phyloP scores from a whole-genome alignment of 495 filamentous ascomycete species.

The Aspergillus cristatus region DNA sequence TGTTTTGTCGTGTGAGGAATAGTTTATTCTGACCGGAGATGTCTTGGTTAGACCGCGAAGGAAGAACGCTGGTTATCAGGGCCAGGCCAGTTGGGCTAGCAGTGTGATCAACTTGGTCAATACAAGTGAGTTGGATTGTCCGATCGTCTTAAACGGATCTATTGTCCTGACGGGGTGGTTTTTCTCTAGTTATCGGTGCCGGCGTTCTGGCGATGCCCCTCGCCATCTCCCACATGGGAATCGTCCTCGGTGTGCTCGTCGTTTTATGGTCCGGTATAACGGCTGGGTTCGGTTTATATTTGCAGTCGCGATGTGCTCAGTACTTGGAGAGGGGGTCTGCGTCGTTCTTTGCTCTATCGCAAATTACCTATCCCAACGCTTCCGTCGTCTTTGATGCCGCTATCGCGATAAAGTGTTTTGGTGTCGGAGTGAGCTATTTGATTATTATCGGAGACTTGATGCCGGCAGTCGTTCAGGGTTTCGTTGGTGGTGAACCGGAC shows the following conservation, averaged over 20 bases:
- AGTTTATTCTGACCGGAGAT: conserved; percentile 7
- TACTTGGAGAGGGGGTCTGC: conserved; percentile 79
- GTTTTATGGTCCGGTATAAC: conserved; percentile 86
- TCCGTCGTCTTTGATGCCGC: conserved; percentile 92
- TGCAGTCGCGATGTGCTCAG: conserved; percentile 83
- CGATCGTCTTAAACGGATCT: no score
- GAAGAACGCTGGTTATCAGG: conserved; percentile 41
- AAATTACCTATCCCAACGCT: conserved; percentile 93
- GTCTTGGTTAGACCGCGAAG: conserved; percentile 36
- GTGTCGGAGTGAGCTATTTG: conserved; percentile 90
- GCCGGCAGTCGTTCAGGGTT: conserved; percentile 82
- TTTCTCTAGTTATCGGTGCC: conserved; percentile 71
- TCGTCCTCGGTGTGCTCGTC: conserved; percentile 69
- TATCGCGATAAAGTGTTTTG: conserved; percentile 97
- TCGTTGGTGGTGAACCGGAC: conserved; percentile 49
- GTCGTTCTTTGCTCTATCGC: conserved; percentile 87
- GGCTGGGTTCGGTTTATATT: conserved; percentile 87
- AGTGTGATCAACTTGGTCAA: conserved; percentile 94
- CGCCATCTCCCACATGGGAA: conserved; percentile 86
- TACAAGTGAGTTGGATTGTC: conserved; percentile 48
- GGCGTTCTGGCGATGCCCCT: conserved; percentile 92
- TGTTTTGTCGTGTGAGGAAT: no score
- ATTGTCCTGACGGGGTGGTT: conserved; percentile 1
- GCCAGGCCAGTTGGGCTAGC: conserved; percentile 80
- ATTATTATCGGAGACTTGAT: conserved; percentile 98